Evolutionary conservation across 2,329 filamentous ascomycete species (phyloP), one percentile per base, ranked within the genome.

Genomic region (Penicillium sp.): DNA sequence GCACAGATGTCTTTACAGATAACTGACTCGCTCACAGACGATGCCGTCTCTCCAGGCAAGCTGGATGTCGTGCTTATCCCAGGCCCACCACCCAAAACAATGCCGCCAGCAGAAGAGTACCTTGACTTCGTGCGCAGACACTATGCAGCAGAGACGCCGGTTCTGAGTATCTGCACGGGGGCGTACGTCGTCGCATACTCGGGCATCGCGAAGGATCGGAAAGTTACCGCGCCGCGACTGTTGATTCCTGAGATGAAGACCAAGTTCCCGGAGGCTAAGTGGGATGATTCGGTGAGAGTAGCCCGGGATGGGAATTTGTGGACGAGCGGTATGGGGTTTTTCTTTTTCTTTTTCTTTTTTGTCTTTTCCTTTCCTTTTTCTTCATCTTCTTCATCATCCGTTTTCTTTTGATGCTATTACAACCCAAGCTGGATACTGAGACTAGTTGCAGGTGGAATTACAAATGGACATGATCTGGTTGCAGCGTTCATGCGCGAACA

Each of bases 1-100:
- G 62, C 72, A 1, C 59, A 64, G 3, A 54, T 70, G 16, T 57
- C 59, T 10, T 57, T 76, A 8, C 53, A 55, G 1, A 55, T 73
- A 38, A 72, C 68, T 0, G 58, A 65, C 34, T 60, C 62, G 2
- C 54, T 69, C 1, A 41, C 57, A n/a, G 68, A 70, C 42, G 18
- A 59, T 2, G 57, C 51, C 4, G 72, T 76, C 6, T 58, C 66
- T 2, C 71, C 72, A 0, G 72, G 73, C 2, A 67, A 64, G 1
- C 59, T 76, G 0, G 73, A 75, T 49, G 58, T 74, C 29, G 53
- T 76, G 4, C 36, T 74, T 32, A 64, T 76, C 7, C 74, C 74
- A 0, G 74, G 74, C 3, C 70, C 73, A 0, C 64, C 74, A 7
- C 74, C 73, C 0, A 62, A 56, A 13, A 18, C 51, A 4, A 53